phyloP scores from a whole-genome alignment of 1,139 yeast genomes.

The Martiniozyma asiatica region DNA sequence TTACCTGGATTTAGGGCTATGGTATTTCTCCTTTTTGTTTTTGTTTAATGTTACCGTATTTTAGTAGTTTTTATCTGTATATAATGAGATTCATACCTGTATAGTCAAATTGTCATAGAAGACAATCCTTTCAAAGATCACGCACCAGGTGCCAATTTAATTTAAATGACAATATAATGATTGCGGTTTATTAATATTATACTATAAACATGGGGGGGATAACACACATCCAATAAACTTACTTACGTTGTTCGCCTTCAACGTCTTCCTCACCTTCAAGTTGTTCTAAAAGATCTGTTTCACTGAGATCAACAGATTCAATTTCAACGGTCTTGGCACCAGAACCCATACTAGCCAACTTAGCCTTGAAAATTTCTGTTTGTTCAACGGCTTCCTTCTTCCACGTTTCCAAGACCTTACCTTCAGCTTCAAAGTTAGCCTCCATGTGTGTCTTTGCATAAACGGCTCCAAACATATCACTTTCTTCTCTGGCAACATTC shows the following conservation, averaged over 20 bases:
- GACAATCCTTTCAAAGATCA: no score
- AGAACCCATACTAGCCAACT: slow-evolving; percentile 12
- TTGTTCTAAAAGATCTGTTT: no score
- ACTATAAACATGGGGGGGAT: no score
- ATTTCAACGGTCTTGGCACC: no score
- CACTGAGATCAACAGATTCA: slow-evolving; percentile 9
- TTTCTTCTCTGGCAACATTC: slow-evolving; percentile 72
- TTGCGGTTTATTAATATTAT: no score
- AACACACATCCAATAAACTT: no score
- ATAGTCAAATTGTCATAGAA: no score
- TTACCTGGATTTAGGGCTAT: slow-evolving; percentile 31
- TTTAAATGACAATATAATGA: no score
- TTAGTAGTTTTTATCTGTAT: not conserved
- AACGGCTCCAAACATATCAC: slow-evolving; percentile 73
- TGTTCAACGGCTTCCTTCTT: slow-evolving; percentile 51
- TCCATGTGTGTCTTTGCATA: slow-evolving; percentile 52
- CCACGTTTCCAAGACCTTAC: slow-evolving; percentile 62
- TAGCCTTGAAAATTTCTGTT: slow-evolving; percentile 36
- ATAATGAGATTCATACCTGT: slow-evolving; percentile 1
- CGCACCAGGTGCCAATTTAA: no score
- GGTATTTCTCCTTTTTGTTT: not conserved
- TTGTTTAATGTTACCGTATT: not conserved
- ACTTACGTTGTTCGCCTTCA: no score
- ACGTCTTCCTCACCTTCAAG: slow-evolving; percentile 9
- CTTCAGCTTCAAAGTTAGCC: slow-evolving; percentile 62